These are phyloP conservation scores for Kazachstania africana DNA, from an alignment of 805 yeast species.

Conservation along the genomic window DNA sequence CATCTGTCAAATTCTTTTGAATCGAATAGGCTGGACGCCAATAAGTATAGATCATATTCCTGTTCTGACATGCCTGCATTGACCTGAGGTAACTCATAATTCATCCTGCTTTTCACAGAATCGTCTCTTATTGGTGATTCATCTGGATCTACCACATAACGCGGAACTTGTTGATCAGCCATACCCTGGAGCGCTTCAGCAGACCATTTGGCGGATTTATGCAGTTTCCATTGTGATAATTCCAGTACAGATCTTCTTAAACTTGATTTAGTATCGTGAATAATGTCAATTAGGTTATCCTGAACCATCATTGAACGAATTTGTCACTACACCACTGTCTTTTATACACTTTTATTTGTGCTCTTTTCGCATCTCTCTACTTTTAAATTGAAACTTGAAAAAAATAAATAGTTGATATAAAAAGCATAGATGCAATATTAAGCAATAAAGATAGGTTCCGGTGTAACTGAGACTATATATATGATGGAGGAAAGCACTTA, in stretches of 20 bases:
- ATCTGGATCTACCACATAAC: constrained; percentile 11
- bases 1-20: constrained; percentile 80
- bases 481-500: constrained; percentile 5
- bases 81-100: constrained; percentile 3
- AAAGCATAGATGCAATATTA: too few species aligned
- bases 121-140: too few species aligned
- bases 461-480: too few species aligned
- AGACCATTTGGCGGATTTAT: constrained; percentile 71
- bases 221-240: constrained; percentile 46
- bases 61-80: constrained; percentile 10
- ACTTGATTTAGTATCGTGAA: constrained; percentile 12
- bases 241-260: constrained; percentile 32
- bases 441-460: too few species aligned
- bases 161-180: constrained; percentile 3
- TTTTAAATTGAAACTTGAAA: too few species aligned
- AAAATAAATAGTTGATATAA: too few species aligned
- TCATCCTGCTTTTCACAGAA: constrained; percentile 9
- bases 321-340: too few species aligned
- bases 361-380: too few species aligned
- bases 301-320: too few species aligned
- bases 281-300: constrained; percentile 1
- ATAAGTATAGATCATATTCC: constrained; percentile 36
- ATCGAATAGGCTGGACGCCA: constrained; percentile 67
- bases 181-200: constrained; percentile 71
- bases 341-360: too few species aligned